These are phyloP conservation scores for Hanseniaspora pseudoguilliermondii DNA, from an alignment of 805 yeast species.

Conservation along the genomic window DNA sequence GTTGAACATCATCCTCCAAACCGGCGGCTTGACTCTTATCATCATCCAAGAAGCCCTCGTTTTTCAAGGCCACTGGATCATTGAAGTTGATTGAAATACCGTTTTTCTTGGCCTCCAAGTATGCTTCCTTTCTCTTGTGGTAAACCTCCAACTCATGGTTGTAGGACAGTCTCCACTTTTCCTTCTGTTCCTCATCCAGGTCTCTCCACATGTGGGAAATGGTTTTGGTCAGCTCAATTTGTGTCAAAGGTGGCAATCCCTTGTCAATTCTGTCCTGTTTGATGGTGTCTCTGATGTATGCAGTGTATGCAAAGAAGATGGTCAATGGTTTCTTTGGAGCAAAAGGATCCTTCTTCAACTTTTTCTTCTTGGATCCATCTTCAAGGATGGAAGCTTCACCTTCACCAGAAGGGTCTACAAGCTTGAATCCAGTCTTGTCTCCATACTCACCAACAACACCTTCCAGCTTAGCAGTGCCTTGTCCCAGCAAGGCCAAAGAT, in stretches of 20 bases:
- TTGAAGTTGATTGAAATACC: slow-evolving; percentile 24
- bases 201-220: slow-evolving; percentile 71
- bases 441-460: slow-evolving; percentile 23
- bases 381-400: neutral
- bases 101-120: slow-evolving; percentile 35
- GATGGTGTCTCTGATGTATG: slow-evolving; percentile 57
- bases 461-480: slow-evolving; percentile 26
- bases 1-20: slow-evolving; percentile 27
- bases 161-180: slow-evolving; percentile 53
- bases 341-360: slow-evolving; percentile 65
- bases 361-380: slow-evolving; percentile 30
- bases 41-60: slow-evolving; percentile 16
- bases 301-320: slow-evolving; percentile 67
- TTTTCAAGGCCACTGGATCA: slow-evolving; percentile 31
- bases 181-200: slow-evolving; percentile 56
- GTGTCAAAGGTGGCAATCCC: slow-evolving; percentile 51
- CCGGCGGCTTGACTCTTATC: slow-evolving; percentile 16
- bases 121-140: slow-evolving; percentile 35
- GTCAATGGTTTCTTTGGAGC: slow-evolving; percentile 94
- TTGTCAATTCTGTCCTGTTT: slow-evolving; percentile 51
- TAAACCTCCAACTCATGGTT: slow-evolving; percentile 34
- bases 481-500: slow-evolving; percentile 30
- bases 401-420: slow-evolving; percentile 10
- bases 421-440: slow-evolving; percentile 21
- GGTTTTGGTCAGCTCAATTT: slow-evolving; percentile 66